Evolutionary conservation across 2,329 filamentous ascomycete genomes (phyloP), one percentile per base, ranked within the genome.

Genomic region (Knufia fluminis): DNA sequence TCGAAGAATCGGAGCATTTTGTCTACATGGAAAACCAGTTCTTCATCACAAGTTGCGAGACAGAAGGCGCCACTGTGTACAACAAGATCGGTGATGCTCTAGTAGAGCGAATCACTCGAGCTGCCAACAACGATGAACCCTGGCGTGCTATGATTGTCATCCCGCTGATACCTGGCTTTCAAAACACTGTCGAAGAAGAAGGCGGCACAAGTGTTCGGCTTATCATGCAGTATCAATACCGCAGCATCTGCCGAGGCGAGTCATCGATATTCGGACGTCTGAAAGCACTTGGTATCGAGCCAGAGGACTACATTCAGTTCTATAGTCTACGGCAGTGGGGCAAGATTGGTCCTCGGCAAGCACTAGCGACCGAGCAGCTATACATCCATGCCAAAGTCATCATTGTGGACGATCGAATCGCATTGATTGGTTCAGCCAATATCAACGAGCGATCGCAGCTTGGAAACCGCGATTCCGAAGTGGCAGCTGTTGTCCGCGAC

Each of bases 1-100:
- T 98, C 58, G 84, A 92, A 57, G 85, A 91, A 56, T 96, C 89
- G 1, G 88, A 98, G 42, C 92, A 97, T 65, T 95, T 96, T 61
- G 87, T 97, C 46, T 97, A 98, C 67, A 95, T 97, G 57, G 92
- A 98, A 66, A 98, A 98, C 63, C 92, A 98, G 63, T 98, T 97
- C 69, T 98, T 94, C 71, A 86, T 98, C 65, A 94, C 87, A 31
- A 94, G 87, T 57, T 92, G 86, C 45, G 85, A 92, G 61, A 89
- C 90, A 3, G 82, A 95, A 59, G 86, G 85, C 46, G 86, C 85
- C 10, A 87, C 83, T 63, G 92, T 98, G 55, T 79, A 88, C 64
- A 98, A 98, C 66, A 82, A 83, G 57, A 96, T 98, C 58, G 91
- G 91, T 45, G 91, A 97, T 68, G 91, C 92, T 2, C 74, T 98